These are phyloP conservation scores for Thielaviopsis musarum DNA, from an alignment of 2,329 filamentous ascomycete genomes.

Conservation along the genomic window DNA sequence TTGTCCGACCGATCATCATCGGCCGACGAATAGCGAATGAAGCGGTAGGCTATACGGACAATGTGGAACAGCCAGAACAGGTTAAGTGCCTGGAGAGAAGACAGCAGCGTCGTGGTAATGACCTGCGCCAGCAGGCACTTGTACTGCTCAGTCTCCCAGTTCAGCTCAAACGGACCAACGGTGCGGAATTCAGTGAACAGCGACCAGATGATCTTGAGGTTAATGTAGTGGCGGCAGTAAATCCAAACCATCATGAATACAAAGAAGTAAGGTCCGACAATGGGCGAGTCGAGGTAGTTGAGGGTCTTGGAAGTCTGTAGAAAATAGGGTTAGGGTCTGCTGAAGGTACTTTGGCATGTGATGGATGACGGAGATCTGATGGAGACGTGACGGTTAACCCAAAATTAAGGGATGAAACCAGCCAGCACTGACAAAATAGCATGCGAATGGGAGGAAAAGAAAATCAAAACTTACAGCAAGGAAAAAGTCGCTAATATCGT, in stretches of 20 bases:
- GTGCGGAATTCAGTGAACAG: slow-evolving; percentile 61
- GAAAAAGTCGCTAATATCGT: slow-evolving; percentile 93
- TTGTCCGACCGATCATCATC: slow-evolving; percentile 57
- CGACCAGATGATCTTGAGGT: slow-evolving; percentile 59
- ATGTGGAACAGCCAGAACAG: slow-evolving; percentile 73
- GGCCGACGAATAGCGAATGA: slow-evolving; percentile 41
- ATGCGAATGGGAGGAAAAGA: not conserved
- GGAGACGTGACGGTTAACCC: not conserved
- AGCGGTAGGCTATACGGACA: slow-evolving; percentile 55
- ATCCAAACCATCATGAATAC: slow-evolving; percentile 72
- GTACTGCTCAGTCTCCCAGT: slow-evolving; percentile 64
- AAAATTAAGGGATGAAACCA: not conserved
- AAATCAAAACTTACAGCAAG: slow-evolving; percentile 50
- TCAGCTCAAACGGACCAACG: slow-evolving; percentile 55
- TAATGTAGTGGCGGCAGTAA: slow-evolving; percentile 77
- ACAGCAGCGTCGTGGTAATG: slow-evolving; percentile 49
- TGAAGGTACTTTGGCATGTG: slow-evolving; percentile 8
- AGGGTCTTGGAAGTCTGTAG: slow-evolving; percentile 69
- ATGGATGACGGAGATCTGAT: not conserved
- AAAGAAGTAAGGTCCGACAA: slow-evolving; percentile 73
- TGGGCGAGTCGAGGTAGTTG: slow-evolving; percentile 68
- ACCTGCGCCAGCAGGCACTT: slow-evolving; percentile 55
- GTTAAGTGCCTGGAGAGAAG: slow-evolving; percentile 56
- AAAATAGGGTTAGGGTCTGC: not conserved
- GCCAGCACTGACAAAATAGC: not conserved